These are phyloP conservation scores for Bruguiera sexangula DNA, from an alignment of 345 rosid genomes.

Conservation along the genomic window DNA sequence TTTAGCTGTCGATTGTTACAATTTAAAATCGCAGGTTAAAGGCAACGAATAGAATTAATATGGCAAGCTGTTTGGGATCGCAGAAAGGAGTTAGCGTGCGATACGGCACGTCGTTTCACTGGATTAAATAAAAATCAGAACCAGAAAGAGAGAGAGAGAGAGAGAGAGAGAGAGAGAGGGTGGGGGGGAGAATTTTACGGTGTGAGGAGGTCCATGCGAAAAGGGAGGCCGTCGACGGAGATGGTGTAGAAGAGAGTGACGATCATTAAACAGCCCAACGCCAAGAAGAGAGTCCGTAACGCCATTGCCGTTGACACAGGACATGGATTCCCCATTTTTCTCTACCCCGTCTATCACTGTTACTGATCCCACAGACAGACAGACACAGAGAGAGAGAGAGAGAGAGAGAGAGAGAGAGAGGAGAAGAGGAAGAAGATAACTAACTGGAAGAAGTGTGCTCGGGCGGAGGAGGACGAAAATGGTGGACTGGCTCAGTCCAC, in stretches of 20 bases:
- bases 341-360: neutral
- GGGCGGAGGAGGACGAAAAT: neutral
- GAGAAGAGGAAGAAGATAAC: neutral
- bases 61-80: too few relatives aligned
- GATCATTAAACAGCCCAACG: conserved; percentile 43
- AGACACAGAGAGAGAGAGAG: conserved; percentile 7
- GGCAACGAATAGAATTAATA: neutral
- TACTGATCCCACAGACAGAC: neutral
- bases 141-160: neutral
- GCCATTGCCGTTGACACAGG: conserved; percentile 23
- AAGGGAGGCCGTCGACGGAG: conserved; percentile 62
- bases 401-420: neutral
- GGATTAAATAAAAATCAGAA: neutral
- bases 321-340: conserved; percentile 17
- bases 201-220: conserved; percentile 64
- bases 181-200: conserved; percentile 40
- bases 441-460: neutral
- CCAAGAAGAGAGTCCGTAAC: conserved; percentile 44
- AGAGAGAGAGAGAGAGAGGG: conserved; percentile 7
- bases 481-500: conserved; percentile 37
- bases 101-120: too few relatives aligned
- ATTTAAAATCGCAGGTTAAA: neutral
- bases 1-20: too few relatives aligned
- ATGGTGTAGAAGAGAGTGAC: conserved; percentile 60
- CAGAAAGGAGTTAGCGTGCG: too few relatives aligned